Conservation (phyloP, 345 rosid genomes). For the Cardamine resedifolia region DNA sequence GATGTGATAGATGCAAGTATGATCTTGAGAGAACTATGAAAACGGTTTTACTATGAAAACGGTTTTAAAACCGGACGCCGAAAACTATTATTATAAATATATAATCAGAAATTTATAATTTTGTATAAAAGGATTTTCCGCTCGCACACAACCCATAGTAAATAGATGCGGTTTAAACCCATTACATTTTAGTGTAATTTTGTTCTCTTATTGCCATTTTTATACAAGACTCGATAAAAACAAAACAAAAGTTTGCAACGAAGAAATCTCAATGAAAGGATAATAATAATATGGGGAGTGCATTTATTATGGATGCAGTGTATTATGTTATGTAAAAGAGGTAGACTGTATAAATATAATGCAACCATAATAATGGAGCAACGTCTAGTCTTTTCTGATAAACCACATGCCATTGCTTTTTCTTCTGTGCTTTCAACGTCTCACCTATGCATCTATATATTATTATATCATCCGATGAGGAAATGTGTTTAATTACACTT, state of each 20-base stretch:
- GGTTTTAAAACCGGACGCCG: not conserved
- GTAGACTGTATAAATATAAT: slow-evolving; percentile 32
- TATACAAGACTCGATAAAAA: slow-evolving; percentile 5
- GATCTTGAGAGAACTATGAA: not conserved
- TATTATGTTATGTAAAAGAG: slow-evolving; percentile 21
- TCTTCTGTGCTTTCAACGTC: slow-evolving; percentile 39
- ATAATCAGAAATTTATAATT: not conserved
- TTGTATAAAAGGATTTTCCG: not conserved
- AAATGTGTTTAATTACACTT: slow-evolving; percentile 16
- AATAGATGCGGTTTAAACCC: not conserved
- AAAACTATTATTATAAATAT: not conserved
- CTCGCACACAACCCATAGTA: slow-evolving; percentile 5
- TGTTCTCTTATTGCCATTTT: slow-evolving; percentile 18
- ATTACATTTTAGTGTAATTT: not conserved
- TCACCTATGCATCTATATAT: slow-evolving; percentile 32
- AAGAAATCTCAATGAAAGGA: slow-evolving; percentile 11
- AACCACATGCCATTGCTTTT: slow-evolving; percentile 42
- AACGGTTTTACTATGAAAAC: not conserved
- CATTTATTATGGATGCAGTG: slow-evolving; percentile 31
- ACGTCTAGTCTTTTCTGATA: slow-evolving; percentile 42
- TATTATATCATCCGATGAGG: slow-evolving; percentile 16
- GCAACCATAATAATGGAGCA: slow-evolving; percentile 38
- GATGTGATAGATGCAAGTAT: not conserved
- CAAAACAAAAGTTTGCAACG: not conserved
- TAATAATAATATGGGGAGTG: slow-evolving; percentile 6